A percentile compares a stretch with the other conserved stretches of the same genome.
These are phyloP conservation scores for Hordeum marinum DNA, from an alignment of 176 grass and related monocot species.

Conservation along the genomic window DNA sequence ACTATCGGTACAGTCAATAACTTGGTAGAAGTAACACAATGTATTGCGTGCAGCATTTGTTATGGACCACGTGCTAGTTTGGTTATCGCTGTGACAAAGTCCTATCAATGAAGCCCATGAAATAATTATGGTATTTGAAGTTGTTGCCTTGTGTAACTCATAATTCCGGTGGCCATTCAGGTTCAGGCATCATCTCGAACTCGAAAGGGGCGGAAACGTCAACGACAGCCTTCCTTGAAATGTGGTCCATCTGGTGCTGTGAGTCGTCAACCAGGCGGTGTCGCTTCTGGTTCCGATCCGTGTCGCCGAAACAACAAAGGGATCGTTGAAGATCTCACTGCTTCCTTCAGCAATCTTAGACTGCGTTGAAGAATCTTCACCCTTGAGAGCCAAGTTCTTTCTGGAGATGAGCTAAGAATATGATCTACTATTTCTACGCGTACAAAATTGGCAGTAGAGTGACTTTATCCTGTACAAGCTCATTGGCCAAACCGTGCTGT, in stretches of 20 bases:
- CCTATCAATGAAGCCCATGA: not conserved
- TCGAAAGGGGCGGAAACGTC: not conserved
- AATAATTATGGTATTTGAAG: not conserved
- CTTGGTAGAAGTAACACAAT: not conserved
- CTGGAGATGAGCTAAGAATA: not conserved
- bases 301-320: not conserved
- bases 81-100: not conserved
- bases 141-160: not conserved
- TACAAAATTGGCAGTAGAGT: not conserved
- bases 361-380: not conserved
- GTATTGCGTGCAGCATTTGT: not conserved
- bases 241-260: not conserved
- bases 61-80: not conserved
- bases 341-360: not conserved
- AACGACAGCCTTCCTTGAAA: not conserved
- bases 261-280: not conserved
- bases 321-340: not conserved
- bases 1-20: not conserved
- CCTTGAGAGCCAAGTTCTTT: not conserved
- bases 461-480: not conserved
- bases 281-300: not conserved
- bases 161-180: not conserved
- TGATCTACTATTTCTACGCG: not conserved
- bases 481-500: not conserved
- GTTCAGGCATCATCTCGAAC: constrained; percentile 4